A percentile compares a stretch with the other conserved stretches of the same genome.
These are phyloP conservation scores for Speleostelium caveatum DNA, from an alignment of 78 protist species.

Conservation along the genomic window DNA sequence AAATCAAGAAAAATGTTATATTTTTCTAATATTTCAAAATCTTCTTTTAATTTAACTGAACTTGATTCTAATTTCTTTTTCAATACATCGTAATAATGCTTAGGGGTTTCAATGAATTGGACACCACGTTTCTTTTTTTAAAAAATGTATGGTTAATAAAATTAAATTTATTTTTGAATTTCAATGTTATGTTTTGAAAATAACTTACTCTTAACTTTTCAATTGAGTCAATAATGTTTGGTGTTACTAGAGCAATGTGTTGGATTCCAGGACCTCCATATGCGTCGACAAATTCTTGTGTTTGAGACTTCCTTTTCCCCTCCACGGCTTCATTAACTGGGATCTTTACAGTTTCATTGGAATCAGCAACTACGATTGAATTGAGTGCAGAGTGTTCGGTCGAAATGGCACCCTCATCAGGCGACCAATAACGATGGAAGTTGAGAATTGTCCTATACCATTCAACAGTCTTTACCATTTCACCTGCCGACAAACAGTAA, in stretches of 20 bases:
- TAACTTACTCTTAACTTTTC: too few species aligned
- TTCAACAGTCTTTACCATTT: slow-evolving; percentile 64
- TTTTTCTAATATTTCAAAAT: slow-evolving; percentile 58
- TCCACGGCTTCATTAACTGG: slow-evolving; percentile 92
- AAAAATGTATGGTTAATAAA: too few species aligned
- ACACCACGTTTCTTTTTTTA: slow-evolving; percentile 87
- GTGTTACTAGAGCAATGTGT: slow-evolving; percentile 90
- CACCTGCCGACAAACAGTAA: slow-evolving; percentile 79
- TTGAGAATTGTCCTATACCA: slow-evolving; percentile 83
- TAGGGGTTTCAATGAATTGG: slow-evolving; percentile 85
- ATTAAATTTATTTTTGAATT: too few species aligned
- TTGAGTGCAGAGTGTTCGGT: slow-evolving; percentile 85
- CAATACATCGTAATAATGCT: slow-evolving; percentile 80
- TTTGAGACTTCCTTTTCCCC: slow-evolving; percentile 75
- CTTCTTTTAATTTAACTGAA: slow-evolving; percentile 64
- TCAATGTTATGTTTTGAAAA: too few species aligned
- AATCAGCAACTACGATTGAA: slow-evolving; percentile 87
- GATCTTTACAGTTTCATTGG: slow-evolving; percentile 58
- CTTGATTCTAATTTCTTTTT: slow-evolving; percentile 10
- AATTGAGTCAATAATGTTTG: slow-evolving; percentile 77
- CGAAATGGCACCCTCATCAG: slow-evolving; percentile 85
- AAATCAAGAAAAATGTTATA: slow-evolving; percentile 88
- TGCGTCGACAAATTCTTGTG: slow-evolving; percentile 92
- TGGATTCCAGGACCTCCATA: slow-evolving; percentile 94
- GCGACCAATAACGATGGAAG: slow-evolving; percentile 92